A percentile compares a stretch with the other conserved stretches of the same genome.
Evolutionary conservation across 805 yeast species (phyloP).

Genomic region (Kodamaea restingae): DNA sequence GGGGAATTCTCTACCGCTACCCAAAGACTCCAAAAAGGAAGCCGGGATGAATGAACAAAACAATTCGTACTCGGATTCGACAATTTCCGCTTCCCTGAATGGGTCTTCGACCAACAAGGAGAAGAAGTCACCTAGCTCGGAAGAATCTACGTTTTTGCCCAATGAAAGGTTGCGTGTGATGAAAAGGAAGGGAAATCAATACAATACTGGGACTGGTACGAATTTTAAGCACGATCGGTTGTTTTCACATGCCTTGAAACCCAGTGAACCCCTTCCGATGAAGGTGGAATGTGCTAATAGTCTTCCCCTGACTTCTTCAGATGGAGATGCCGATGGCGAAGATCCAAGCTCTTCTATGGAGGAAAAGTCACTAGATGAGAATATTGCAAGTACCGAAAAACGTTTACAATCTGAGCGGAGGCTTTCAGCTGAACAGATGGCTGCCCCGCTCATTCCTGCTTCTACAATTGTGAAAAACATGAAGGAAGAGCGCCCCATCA

Average conservation of each 20-base stretch:
- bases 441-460: slow-evolving; percentile 7
- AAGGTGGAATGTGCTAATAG: background rate
- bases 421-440: background rate
- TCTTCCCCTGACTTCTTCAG: background rate
- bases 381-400: slow-evolving; percentile 4
- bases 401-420: no score
- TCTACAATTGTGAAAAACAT: background rate
- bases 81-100: background rate
- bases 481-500: background rate
- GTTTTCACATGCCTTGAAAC: slow-evolving; percentile 19
- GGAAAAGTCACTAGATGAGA: slow-evolving; percentile 4
- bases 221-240: slow-evolving; percentile 10
- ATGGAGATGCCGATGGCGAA: slow-evolving; percentile 6
- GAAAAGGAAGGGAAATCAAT: slow-evolving; percentile 17
- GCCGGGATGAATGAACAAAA: background rate
- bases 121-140: background rate
- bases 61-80: background rate
- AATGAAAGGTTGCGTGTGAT: slow-evolving; percentile 23
- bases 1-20: slow-evolving; percentile 4
- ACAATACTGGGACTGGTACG: slow-evolving; percentile 2
- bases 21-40: slow-evolving; percentile 1
- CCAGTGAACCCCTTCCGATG: slow-evolving; percentile 14
- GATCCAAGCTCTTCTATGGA: slow-evolving; percentile 5
- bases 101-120: background rate
- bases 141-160: slow-evolving; percentile 19